Evolutionary conservation across 345 rosid species (phyloP), one percentile per base, ranked within the genome.

Genomic region (Pistacia atlantica): DNA sequence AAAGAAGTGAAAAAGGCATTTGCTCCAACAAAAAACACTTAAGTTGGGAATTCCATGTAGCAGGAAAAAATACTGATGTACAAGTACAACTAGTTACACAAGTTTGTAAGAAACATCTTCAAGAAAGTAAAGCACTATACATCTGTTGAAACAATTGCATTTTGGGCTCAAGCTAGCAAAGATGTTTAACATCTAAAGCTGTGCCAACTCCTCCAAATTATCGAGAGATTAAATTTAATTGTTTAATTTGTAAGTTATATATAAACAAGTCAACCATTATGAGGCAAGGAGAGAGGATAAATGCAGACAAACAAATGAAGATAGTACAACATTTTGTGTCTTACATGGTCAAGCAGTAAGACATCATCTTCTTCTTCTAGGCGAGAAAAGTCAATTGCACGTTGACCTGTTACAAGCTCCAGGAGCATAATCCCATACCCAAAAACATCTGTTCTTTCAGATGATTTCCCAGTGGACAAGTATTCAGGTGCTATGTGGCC

Each of bases 401-500:
- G 91, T 82, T 95, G 99, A 64, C 99, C 99, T 17, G 99, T 95
- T 62, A 95, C 99, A n/a, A 95, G 93, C 89, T 95, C 99, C 56
- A 95, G 88, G 80, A 95, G 96, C 97, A 89, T 87, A 57, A 95
- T 93, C 28, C 99, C 99, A 37, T 93, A 95, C 51, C 99, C 99
- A 68, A 96, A 96, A 78, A 96, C 97, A 89, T 96, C 99, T 8
- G 99, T 93, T 79, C 95, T 86, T 80, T 92, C 98, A 1, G 99
- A 96, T 62, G 99, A 96, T 75, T 90, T 96, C 54, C 99, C 99
- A 1, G 99, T 96, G 63, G 99, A 96, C 82, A 93, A 81, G 85
- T 96, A 96, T 55, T 96, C 99, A 0, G 99, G 98, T 9, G 99
- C 99, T 80, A 93, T 96, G 83, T 96, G 99, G 73, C 99, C 99